phyloP scores from a whole-genome alignment of 1,284 basidiomycete species.

The Calocybe gambosa region DNA sequence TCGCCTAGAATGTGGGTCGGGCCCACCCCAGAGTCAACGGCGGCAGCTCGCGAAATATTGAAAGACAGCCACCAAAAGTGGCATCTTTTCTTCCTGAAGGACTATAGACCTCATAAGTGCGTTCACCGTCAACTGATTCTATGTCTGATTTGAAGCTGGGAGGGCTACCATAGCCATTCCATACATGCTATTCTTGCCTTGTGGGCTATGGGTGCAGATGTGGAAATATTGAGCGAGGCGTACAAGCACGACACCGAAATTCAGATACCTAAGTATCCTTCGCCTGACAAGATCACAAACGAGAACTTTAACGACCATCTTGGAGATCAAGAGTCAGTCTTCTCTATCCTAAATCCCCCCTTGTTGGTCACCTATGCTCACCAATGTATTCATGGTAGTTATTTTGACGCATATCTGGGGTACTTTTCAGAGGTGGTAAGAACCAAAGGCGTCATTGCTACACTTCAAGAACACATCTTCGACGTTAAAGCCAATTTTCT shows the following conservation, averaged over 20 bases:
- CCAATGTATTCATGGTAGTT: conserved; percentile 29
- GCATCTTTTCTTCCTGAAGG: conserved; percentile 56
- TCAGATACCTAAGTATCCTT: conserved; percentile 25
- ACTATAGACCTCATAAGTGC: conserved; percentile 50
- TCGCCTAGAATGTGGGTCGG: conserved; percentile 40
- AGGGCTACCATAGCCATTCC: conserved; percentile 28
- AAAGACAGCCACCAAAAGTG: conserved; percentile 49
- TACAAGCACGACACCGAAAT: conserved; percentile 27
- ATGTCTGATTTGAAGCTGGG: not conserved
- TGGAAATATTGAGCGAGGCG: conserved; percentile 29
- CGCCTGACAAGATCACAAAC: conserved; percentile 25
- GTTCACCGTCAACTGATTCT: not conserved
- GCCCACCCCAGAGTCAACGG: conserved; percentile 37
- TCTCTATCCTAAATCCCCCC: not conserved
- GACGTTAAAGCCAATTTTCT: conserved; percentile 45
- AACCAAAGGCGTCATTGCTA: conserved; percentile 33
- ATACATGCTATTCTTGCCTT: conserved; percentile 33
- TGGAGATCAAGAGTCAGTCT: conserved; percentile 32
- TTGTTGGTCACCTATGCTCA: not conserved
- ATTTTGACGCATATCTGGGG: conserved; percentile 50
- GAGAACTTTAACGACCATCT: conserved; percentile 35
- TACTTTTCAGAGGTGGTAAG: conserved; percentile 49
- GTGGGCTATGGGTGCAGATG: conserved; percentile 35
- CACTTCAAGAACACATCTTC: conserved; percentile 55
- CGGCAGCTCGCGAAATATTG: conserved; percentile 36